Conservation (phyloP, 108 stramenopile genomes). For the Nitzschia putrida region DNA sequence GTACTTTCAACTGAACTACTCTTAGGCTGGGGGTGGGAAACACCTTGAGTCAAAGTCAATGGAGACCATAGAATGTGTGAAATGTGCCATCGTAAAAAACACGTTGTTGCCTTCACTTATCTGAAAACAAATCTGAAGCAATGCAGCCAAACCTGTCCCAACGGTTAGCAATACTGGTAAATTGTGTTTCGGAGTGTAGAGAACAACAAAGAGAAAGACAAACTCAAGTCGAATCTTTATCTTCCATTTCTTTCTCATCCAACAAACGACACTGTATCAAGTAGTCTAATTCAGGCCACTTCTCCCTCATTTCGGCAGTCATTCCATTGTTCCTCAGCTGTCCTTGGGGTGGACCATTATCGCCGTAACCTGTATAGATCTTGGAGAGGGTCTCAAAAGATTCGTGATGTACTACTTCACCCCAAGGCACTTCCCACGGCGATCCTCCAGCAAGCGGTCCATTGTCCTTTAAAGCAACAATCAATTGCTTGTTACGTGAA, state of each 20-base stretch:
- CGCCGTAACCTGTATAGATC: constrained; percentile 50
- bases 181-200: no score
- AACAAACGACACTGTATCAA: constrained; percentile 51
- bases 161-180: no score
- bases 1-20: no score
- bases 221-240: no score
- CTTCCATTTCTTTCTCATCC: constrained; percentile 19
- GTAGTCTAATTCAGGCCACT: constrained; percentile 63
- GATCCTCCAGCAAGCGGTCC: constrained; percentile 64
- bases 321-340: constrained; percentile 14
- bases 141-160: no score
- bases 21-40: no score
- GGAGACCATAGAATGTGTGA: no score
- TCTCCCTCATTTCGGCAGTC: constrained; percentile 29
- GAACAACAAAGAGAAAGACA: no score
- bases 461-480: constrained; percentile 64
- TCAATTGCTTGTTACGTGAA: constrained; percentile 64
- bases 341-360: constrained; percentile 35
- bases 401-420: constrained; percentile 57
- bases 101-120: no score
- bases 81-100: no score
- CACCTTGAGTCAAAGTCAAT: no score
- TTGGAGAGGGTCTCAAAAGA: constrained; percentile 49
- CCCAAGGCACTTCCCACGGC: constrained; percentile 83
- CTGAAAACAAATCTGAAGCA: no score